Evolutionary conservation across 2,329 filamentous ascomycete species (phyloP), one percentile per base, ranked within the genome.

Genomic region (Fusarium mundagurra): DNA sequence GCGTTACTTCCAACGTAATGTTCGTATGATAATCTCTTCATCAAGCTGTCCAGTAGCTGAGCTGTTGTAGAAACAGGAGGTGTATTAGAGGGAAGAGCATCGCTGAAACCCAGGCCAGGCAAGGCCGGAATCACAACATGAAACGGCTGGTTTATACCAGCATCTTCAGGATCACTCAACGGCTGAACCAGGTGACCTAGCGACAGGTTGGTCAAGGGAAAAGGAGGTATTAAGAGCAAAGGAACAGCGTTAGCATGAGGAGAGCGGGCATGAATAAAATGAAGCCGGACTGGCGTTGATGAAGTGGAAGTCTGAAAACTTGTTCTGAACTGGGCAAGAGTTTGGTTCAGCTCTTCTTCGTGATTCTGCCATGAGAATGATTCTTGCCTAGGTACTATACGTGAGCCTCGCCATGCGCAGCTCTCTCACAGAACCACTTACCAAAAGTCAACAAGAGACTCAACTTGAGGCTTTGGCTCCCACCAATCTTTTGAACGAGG

Each of bases 41-140:
- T 93, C 62, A 93, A 77, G 1, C 76, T 80, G 76, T 91, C 83
- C 60, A 92, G 85, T 18, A 91, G 81, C 5, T 85, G 84, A 2
- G 89, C 90, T 2, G 89, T 89, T 18, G 86, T 83, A 11, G 83
- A 78, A 63, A 90, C 80, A n/a, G 86, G 85, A 76, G 87, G 84
- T 13, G 81, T 82, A 54, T 86, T 86, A 62, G 84, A 84, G 2
- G 85, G 83, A 44, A 91, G 84, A 5, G 90, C 84, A 79, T 93
- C 91, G 79, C 91, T 92, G 77, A 93, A 93, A 22, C 90, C 91
- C 51, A 92, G 84, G 1, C 91, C 91, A 0, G 92, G 91, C 27
- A 93, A 85, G 48, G 89, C 90, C 3, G 92, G 91, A 27, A 89
- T 88, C 27, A 93, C 86, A n/a, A 93, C 78, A 76, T 93, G 89